Evolutionary conservation across 257 asterid species (phyloP).

Genomic region (Solanum clarkiae): DNA sequence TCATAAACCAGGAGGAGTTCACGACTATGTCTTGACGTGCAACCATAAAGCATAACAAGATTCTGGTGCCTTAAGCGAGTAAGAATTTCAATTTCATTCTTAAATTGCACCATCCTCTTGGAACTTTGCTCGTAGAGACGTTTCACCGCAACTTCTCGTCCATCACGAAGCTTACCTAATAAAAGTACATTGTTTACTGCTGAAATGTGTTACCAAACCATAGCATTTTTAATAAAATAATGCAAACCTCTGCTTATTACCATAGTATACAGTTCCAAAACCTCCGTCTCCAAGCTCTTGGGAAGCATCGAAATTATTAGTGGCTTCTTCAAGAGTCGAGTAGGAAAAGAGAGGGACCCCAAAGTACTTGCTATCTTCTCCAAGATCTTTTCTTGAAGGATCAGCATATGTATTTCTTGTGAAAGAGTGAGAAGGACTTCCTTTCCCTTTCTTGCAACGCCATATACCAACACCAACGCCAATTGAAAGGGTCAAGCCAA

Average conservation of each 20-base stretch:
- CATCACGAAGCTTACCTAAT: constrained; percentile 39
- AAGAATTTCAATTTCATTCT: constrained; percentile 42
- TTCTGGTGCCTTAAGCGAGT: constrained; percentile 31
- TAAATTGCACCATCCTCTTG: constrained; percentile 39
- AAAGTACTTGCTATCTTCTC: constrained; percentile 10
- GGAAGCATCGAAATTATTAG: constrained; percentile 24
- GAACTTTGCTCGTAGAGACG: constrained; percentile 38
- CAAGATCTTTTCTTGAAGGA: constrained; percentile 10
- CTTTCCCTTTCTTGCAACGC: not conserved
- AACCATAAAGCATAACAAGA: constrained; percentile 43
- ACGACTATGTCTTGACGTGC: constrained; percentile 36
- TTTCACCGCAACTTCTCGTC: constrained; percentile 57
- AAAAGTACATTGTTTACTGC: not conserved
- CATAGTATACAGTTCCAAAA: constrained; percentile 38
- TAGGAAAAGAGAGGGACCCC: constrained; percentile 30
- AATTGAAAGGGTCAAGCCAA: not conserved
- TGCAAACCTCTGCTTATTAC: constrained; percentile 13
- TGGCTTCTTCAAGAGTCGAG: constrained; percentile 34
- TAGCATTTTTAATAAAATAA: not conserved
- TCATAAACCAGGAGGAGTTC: constrained; percentile 52
- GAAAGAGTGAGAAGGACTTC: not conserved
- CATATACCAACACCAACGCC: not conserved
- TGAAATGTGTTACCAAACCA: not conserved
- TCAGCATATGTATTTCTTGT: not conserved
- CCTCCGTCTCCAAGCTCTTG: constrained; percentile 53